Percentiles rank a stretch among this genome's conserved stretches.
Evolutionary conservation across 140 eudicot genomes (phyloP).

Genomic region (Flaveria floridana): DNA sequence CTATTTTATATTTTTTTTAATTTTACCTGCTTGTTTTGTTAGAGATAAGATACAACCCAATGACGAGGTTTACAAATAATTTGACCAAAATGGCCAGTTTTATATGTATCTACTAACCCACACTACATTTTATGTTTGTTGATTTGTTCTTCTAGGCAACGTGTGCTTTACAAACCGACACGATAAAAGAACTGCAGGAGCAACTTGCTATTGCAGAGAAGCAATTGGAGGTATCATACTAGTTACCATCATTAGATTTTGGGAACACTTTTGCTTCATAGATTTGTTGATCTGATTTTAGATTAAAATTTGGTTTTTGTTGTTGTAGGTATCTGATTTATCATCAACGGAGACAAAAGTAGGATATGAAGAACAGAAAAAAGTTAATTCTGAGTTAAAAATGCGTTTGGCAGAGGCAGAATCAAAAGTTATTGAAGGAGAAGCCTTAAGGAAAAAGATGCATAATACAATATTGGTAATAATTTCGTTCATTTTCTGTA

Average conservation of each 20-base stretch:
- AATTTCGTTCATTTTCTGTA: background rate
- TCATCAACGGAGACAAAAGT: slow-evolving; percentile 67
- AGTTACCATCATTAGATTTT: background rate
- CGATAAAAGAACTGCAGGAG: slow-evolving; percentile 57
- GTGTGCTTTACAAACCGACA: slow-evolving; percentile 63
- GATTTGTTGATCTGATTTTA: slow-evolving; percentile 7
- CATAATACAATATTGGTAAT: slow-evolving; percentile 85
- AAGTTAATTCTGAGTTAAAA: slow-evolving; percentile 48
- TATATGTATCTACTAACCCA: background rate
- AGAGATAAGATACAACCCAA: background rate
- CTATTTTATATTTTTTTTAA: no score
- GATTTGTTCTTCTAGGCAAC: slow-evolving; percentile 44
- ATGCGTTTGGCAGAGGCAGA: slow-evolving; percentile 74
- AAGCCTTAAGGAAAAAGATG: slow-evolving; percentile 71
- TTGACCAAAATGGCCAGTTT: background rate
- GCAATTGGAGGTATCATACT: slow-evolving; percentile 58
- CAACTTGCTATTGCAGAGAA: slow-evolving; percentile 61
- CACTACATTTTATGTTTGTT: background rate
- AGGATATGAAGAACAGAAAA: slow-evolving; percentile 72
- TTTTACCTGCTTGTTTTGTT: background rate
- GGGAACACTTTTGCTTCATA: slow-evolving; percentile 4
- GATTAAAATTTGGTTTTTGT: background rate
- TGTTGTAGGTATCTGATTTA: slow-evolving; percentile 59
- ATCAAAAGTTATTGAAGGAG: slow-evolving; percentile 70
- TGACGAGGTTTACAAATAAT: background rate